Conservation (phyloP, 73 alveolate species). For the Halteria grandinella region DNA sequence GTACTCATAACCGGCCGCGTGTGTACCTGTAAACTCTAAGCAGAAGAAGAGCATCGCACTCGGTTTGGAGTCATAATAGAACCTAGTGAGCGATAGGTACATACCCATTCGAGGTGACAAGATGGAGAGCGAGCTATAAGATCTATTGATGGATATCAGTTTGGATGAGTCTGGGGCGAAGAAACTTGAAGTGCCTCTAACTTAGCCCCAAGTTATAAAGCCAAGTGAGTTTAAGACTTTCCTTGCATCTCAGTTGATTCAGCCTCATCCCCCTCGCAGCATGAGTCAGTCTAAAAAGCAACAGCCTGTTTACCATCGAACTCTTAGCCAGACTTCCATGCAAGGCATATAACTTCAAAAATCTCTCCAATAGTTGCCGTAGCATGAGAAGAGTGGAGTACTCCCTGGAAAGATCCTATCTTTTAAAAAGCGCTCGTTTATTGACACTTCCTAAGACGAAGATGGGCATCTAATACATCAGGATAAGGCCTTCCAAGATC, state of each 20-base stretch:
- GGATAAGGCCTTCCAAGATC: background rate
- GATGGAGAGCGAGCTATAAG: background rate
- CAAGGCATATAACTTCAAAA: background rate
- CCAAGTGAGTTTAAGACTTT: background rate
- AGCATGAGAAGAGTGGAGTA: background rate
- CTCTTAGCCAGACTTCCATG: background rate
- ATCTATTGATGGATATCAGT: background rate
- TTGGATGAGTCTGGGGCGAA: background rate
- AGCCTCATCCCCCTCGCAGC: no score
- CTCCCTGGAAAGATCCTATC: slow-evolving; percentile 4
- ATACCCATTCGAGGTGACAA: slow-evolving; percentile 4
- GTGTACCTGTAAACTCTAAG: background rate
- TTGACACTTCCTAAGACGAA: background rate
- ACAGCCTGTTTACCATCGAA: slow-evolving; percentile 5
- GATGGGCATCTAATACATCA: slow-evolving; percentile 4
- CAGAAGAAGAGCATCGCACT: background rate
- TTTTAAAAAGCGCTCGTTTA: background rate
- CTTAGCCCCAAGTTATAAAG: background rate
- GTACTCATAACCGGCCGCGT: background rate
- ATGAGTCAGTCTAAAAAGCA: no score
- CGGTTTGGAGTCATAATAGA: background rate
- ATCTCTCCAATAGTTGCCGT: background rate
- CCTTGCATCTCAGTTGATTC: background rate
- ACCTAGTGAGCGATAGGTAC: background rate
- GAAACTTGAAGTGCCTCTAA: background rate